phyloP scores from a whole-genome alignment of 116 monocot genomes.

The Cymodocea nodosa region DNA sequence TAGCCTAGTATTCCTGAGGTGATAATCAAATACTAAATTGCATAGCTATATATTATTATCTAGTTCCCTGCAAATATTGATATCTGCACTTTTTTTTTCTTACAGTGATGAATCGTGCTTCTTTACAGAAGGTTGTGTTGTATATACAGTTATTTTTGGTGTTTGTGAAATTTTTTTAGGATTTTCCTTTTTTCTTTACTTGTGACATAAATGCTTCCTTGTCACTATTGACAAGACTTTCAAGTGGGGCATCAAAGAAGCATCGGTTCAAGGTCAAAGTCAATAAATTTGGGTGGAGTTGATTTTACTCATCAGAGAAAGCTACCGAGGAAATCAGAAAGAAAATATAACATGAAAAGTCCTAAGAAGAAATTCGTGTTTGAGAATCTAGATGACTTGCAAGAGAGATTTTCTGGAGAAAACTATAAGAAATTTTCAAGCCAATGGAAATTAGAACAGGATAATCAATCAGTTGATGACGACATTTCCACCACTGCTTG shows the following conservation, averaged over 20 bases:
- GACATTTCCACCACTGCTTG: not conserved
- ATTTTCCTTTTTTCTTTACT: not conserved
- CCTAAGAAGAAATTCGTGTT: not conserved
- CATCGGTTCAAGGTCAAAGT: not conserved
- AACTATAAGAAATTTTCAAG: not conserved
- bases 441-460: not conserved
- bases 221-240: not conserved
- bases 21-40: not conserved
- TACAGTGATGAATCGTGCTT: constrained; percentile 15
- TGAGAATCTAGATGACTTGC: not conserved
- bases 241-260: not conserved
- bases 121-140: constrained; percentile 5
- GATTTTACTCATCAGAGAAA: not conserved
- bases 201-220: not conserved
- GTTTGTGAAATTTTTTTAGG: not conserved
- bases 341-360: not conserved
- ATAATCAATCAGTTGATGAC: not conserved
- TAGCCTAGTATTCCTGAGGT: constrained; percentile 10
- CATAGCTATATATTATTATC: not conserved
- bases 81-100: not conserved
- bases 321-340: not conserved
- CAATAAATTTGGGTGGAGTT: not conserved
- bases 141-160: not conserved
- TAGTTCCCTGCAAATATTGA: not conserved
- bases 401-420: not conserved